These are phyloP conservation scores for Exserohilum turcica DNA, from an alignment of 2,329 filamentous ascomycete genomes.

Conservation along the genomic window DNA sequence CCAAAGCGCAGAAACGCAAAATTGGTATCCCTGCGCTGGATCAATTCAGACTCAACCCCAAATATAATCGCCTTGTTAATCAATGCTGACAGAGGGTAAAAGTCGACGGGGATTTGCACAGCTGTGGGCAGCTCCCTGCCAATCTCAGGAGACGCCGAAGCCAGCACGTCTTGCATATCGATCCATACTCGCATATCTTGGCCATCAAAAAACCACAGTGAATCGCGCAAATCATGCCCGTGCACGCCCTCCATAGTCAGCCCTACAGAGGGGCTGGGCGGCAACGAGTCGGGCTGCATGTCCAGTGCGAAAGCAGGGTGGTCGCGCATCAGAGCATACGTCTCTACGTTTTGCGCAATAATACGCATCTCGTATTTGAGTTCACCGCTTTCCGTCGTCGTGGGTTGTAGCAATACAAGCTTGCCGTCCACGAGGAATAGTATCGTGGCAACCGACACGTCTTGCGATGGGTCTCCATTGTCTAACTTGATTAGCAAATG, in stretches of 20 bases:
- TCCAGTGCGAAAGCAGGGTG: constrained; percentile 62
- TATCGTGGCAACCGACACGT: constrained; percentile 91
- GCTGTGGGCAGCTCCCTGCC: constrained; percentile 73
- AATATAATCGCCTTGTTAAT: constrained; percentile 89
- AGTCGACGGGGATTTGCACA: constrained; percentile 84
- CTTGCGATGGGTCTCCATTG: constrained; percentile 92
- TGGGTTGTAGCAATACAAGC: constrained; percentile 87
- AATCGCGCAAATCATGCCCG: constrained; percentile 73
- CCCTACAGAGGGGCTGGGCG: constrained; percentile 56
- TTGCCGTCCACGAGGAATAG: constrained; percentile 98
- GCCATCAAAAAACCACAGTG: constrained; percentile 93
- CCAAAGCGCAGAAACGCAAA: constrained; percentile 90
- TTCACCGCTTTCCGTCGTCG: constrained; percentile 77
- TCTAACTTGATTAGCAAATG: constrained; percentile 48
- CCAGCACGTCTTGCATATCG: constrained; percentile 82
- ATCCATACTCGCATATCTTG: constrained; percentile 85
- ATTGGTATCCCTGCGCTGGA: constrained; percentile 88
- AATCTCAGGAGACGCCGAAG: constrained; percentile 68
- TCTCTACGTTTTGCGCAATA: constrained; percentile 94
- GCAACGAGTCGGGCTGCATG: constrained; percentile 54
- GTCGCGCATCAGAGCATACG: constrained; percentile 90
- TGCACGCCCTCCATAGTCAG: constrained; percentile 53
- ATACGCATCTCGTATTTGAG: constrained; percentile 99
- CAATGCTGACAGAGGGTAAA: constrained; percentile 88
- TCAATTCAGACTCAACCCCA: constrained; percentile 87